Base-by-base conservation (phyloP, 1,284 basidiomycete species). In the Cryptococcus sp. region DNA sequence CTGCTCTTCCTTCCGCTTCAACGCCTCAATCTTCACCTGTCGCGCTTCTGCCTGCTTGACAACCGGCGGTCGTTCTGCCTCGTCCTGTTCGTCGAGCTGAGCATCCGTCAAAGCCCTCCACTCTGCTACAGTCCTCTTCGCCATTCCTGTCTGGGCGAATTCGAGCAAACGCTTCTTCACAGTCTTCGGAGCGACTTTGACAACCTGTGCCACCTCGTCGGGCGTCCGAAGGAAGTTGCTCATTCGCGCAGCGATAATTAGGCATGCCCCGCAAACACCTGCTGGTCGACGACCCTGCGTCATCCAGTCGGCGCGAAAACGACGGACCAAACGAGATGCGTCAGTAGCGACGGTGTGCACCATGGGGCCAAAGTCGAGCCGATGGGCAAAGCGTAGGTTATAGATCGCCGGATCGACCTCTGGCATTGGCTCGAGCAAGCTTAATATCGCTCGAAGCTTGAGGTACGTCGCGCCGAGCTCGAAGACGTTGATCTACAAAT, bases 241-340 rank as follows among this genome's bases (percentile, higher is more conserved):
- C 96, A 99, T 99, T 20, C 96, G 87, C 35, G 93, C 95, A 0
- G 96, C 96, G 19, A 99, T 85, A 41, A 99, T 84, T 16, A 99
- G 84, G 39, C 91, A 93, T 0, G 96, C 96, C 30, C 96, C 96
- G 75, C 95, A 98, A 58, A 99, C 94, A 17, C 96, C 96, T 0
- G 96, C 93, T 0, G 96, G 96, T 13, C 96, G 85, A 45, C 96
- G 87, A 40, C 96, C 96, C 30, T 89, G 88, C 6, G 91, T 90
- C 85, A 99, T 93, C 95, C 95, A 99, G 78, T 99, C 96, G 25
- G 92, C 85, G 71, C 93, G 89, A 79, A 99, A 98, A 25, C 96
- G 90, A 62, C 90, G 87, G 19, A 98, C 92, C 50, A 99, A 88
- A 0, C 95, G 88, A 1, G 92, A 88, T 1, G 96, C 96, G 72